phyloP scores from a whole-genome alignment of 176 grass and related monocot genomes.

The Olyra latifolia region DNA sequence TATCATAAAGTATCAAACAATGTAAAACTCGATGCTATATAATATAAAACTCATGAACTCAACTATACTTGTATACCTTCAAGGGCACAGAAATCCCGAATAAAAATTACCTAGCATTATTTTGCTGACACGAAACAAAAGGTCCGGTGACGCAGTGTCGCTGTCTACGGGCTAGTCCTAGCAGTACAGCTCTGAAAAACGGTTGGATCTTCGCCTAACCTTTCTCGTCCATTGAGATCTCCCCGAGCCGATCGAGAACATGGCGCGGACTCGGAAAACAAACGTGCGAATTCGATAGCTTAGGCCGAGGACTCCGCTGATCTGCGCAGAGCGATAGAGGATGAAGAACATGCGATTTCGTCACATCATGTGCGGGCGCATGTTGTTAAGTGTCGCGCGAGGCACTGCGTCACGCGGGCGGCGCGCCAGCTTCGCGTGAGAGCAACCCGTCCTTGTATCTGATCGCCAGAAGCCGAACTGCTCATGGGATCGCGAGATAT shows the following conservation, averaged over 20 bases:
- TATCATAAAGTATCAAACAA: no score
- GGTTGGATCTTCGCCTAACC: not conserved
- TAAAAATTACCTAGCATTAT: not conserved
- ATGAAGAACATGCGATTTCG: not conserved
- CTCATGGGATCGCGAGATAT: not conserved
- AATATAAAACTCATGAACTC: no score
- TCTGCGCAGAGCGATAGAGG: not conserved
- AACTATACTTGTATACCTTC: no score
- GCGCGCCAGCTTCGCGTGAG: constrained; percentile 5
- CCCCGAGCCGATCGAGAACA: not conserved
- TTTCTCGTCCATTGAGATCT: not conserved
- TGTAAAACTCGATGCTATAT: no score
- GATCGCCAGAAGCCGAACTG: not conserved
- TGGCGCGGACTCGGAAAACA: constrained; percentile 9
- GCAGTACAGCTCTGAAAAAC: no score
- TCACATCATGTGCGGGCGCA: not conserved
- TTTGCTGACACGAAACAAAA: not conserved
- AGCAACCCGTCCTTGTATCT: constrained; percentile 16
- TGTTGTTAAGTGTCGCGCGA: not conserved
- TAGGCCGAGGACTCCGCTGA: not conserved
- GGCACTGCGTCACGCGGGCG: not conserved
- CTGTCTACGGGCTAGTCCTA: not conserved
- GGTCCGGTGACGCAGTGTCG: no score
- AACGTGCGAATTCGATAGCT: constrained; percentile 11
- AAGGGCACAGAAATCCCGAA: no score